phyloP scores from a whole-genome alignment of 2,329 filamentous ascomycete species.

The Trichoderma sp. region DNA sequence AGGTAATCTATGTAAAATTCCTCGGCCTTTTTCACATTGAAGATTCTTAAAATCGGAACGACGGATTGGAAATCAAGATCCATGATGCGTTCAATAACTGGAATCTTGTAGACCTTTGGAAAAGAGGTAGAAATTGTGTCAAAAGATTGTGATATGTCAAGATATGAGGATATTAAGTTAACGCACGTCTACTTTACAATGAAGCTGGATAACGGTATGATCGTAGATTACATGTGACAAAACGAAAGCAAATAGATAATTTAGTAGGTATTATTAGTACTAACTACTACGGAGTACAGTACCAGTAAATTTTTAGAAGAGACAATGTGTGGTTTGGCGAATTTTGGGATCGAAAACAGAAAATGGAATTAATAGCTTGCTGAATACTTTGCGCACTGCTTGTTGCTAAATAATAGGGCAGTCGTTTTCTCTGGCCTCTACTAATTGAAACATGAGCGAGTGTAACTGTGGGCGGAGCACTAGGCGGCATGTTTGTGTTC shows the following conservation, averaged over 20 bases:
- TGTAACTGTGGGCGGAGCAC: neutral
- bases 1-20: slow-evolving; percentile 24
- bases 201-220: neutral
- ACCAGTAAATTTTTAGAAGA: too few relatives aligned
- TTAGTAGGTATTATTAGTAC: too few relatives aligned
- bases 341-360: neutral
- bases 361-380: neutral
- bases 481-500: neutral
- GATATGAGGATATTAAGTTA: neutral
- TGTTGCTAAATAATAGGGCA: neutral
- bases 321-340: too few relatives aligned
- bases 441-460: neutral
- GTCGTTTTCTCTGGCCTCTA: neutral
- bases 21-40: slow-evolving; percentile 24
- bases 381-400: neutral
- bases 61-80: slow-evolving; percentile 18
- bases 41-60: slow-evolving; percentile 24
- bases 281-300: too few relatives aligned
- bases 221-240: neutral
- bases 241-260: too few relatives aligned
- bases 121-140: too few relatives aligned
- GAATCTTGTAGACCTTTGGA: too few relatives aligned
- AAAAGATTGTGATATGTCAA: neutral
- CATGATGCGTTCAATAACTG: neutral
- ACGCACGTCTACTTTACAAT: neutral